Evolutionary conservation across 2,329 filamentous ascomycete species (phyloP).

Genomic region (Neurospora crassa): DNA sequence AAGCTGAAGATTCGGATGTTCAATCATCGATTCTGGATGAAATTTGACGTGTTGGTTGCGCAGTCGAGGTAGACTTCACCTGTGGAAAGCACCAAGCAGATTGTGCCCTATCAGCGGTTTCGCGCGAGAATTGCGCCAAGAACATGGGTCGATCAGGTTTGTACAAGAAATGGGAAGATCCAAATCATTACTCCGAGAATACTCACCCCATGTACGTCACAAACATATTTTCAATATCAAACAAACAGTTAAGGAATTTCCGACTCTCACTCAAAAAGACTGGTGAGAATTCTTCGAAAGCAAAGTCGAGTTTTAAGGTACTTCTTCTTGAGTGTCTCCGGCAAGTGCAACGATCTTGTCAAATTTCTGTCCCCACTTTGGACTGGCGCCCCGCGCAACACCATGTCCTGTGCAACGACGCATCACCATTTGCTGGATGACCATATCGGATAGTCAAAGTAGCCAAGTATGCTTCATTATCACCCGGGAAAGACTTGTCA

Average conservation of each 20-base stretch:
- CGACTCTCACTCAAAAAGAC: neutral
- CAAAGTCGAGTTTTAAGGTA: neutral
- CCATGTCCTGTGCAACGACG: neutral
- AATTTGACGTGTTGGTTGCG: neutral
- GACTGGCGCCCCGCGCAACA: neutral
- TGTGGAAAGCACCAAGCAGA: neutral
- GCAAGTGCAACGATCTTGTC: neutral
- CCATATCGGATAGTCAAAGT: neutral
- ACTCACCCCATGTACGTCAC: neutral
- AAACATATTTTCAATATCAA: neutral
- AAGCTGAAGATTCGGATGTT: neutral
- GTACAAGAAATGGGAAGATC: neutral
- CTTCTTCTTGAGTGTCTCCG: neutral
- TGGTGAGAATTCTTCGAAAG: neutral
- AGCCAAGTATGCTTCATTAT: neutral
- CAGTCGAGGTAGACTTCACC: neutral
- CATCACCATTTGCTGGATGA: neutral
- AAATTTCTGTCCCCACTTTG: neutral
- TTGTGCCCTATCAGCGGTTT: neutral
- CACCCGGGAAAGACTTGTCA: neutral
- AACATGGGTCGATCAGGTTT: neutral
- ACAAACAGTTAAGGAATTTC: rapidly evolving
- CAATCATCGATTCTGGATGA: neutral
- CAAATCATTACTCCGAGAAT: neutral
- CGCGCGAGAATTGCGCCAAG: neutral